Evolutionary conservation across 1,284 basidiomycete species (phyloP).

Genomic region (Ustilago sp.): DNA sequence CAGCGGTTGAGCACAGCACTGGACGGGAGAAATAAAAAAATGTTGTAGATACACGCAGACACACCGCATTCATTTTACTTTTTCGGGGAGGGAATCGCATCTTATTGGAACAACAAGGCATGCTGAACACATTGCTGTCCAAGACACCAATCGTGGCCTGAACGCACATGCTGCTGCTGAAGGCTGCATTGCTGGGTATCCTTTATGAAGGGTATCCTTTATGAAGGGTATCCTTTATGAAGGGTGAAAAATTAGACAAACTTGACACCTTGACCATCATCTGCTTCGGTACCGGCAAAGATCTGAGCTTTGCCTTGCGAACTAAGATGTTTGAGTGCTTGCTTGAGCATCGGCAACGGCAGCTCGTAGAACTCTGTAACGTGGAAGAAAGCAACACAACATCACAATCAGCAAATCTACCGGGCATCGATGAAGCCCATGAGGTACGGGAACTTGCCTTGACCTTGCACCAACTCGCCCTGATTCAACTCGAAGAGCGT

Average conservation of each 20-base stretch:
- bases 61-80: background rate
- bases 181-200: background rate
- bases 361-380: constrained; percentile 72
- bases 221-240: background rate
- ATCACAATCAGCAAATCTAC: background rate
- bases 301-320: constrained; percentile 73
- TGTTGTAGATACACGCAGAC: background rate
- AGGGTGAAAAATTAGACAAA: constrained; percentile 69
- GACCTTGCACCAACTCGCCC: constrained; percentile 71
- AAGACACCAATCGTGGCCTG: no score
- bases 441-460: constrained; percentile 20
- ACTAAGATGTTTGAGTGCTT: constrained; percentile 71
- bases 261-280: constrained; percentile 72
- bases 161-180: background rate
- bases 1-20: constrained; percentile 37
- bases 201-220: no score
- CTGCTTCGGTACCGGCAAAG: constrained; percentile 70
- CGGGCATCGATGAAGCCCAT: no score
- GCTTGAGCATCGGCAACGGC: constrained; percentile 70
- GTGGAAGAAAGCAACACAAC: background rate
- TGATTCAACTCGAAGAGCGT: constrained; percentile 74
- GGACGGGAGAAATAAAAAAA: no score
- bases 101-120: no score
- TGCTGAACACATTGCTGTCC: no score
- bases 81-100: background rate